phyloP scores from a whole-genome alignment of 768 basidiomycete species.

The Mycena floridula region DNA sequence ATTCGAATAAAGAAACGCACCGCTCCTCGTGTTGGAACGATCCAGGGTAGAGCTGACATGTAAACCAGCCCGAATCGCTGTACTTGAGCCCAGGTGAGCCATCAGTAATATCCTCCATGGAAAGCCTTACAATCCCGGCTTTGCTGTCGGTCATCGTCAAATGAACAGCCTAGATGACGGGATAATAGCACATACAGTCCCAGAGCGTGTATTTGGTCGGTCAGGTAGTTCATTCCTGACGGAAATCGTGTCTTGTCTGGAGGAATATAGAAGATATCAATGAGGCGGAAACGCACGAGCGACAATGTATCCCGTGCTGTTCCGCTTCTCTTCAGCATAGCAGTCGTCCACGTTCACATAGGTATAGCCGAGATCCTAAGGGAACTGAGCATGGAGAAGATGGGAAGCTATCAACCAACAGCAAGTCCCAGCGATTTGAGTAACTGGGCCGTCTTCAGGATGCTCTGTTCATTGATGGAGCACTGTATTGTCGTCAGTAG shows the following conservation, averaged over 20 bases:
- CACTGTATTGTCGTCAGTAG: constrained; percentile 32
- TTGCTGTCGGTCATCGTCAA: constrained; percentile 27
- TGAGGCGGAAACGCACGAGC: constrained; percentile 32
- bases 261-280: background rate
- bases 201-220: constrained; percentile 46
- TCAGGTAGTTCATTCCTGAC: constrained; percentile 51
- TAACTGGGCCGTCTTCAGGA: constrained; percentile 41
- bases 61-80: constrained; percentile 65
- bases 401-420: constrained; percentile 22
- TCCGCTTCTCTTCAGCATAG: constrained; percentile 54
- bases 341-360: constrained; percentile 62
- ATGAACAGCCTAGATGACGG: background rate
- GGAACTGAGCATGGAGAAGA: background rate
- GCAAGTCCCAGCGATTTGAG: constrained; percentile 47
- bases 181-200: constrained; percentile 40
- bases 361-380: constrained; percentile 51
- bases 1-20: constrained; percentile 25
- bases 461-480: constrained; percentile 47
- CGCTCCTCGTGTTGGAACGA: constrained; percentile 58
- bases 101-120: background rate
- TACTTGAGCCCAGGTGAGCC: constrained; percentile 32
- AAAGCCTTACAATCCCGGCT: constrained; percentile 49
- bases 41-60: constrained; percentile 58
- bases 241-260: constrained; percentile 47
- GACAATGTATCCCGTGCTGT: constrained; percentile 44